Evolutionary conservation across 169 alveolate genomes (phyloP), one percentile per base, ranked within the genome.

Genomic region (Plasmodium fragile): DNA sequence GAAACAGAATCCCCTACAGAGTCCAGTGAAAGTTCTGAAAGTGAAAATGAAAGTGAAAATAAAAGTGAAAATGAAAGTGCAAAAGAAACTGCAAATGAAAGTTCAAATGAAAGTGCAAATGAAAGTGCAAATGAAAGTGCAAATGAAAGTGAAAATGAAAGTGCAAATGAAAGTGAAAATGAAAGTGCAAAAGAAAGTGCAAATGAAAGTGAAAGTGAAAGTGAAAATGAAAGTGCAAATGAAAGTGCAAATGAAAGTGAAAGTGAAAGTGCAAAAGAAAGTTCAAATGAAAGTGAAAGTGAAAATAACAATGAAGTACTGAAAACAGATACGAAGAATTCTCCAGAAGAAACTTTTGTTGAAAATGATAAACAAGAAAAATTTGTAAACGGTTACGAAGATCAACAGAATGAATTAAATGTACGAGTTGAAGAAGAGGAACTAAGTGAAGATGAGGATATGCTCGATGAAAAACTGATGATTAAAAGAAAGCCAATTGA

Each of bases 391-490:
- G 73, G 73, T 59, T 6, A 59, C 34, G 73, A 59, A 59, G 8
- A 59, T 59, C 36, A 59, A 59, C 36, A n/a, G 55, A 45, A 45
- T 45, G 55, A 45, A 45, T 2, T 45, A 45, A 25, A 77, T 77
- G 52, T 0, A 32, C 34, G 8, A 32, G 28, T 32, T 77, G 83
- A 10, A 10, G 49, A 77, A 39, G 5, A 45, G 11, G 55, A 45
- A 45, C 55, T 45, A 59, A 59, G 18, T 59, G 73, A 59, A 22
- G 85, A 79, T 79, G 75, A 79, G 11, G 85, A 79, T 79, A 41
- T 79, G 39, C 65, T 53, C 45, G 85, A 79, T 79, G 75, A 45
- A 18, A 25, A 36, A 79, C 25, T 79, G 16, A 79, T 79, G 85
- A 45, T 79, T 45, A 79, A 41, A 41, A 79, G 85, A 79, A 39